phyloP scores from a whole-genome alignment of 2,329 filamentous ascomycete genomes.

The Hypoxylon sp. region DNA sequence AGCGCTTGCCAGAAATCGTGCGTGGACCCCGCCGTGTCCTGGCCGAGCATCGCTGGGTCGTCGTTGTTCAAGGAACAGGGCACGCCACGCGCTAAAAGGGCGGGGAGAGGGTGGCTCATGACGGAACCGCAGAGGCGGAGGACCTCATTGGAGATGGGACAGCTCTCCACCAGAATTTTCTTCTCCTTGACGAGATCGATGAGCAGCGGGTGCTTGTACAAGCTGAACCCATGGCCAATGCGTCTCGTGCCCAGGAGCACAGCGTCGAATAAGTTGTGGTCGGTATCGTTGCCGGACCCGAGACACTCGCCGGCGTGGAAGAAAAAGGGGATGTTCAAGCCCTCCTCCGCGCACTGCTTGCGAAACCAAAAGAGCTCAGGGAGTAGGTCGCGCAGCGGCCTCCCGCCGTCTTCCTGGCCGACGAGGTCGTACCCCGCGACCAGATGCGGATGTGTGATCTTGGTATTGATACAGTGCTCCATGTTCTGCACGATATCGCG shows the following conservation, averaged over 20 bases:
- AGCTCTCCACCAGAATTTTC: conserved; percentile 88
- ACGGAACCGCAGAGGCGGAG: conserved; percentile 82
- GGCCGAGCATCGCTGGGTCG: conserved; percentile 88
- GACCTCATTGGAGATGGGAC: conserved; percentile 91
- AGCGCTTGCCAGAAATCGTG: conserved; percentile 96
- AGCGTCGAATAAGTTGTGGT: conserved; percentile 88
- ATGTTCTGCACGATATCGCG: conserved; percentile 80
- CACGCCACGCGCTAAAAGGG: conserved; percentile 86
- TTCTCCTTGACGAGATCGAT: conserved; percentile 90
- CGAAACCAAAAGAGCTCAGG: conserved; percentile 95
- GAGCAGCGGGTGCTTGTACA: conserved; percentile 92
- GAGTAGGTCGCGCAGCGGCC: conserved; percentile 79
- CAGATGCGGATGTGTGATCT: conserved; percentile 81
- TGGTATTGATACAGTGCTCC: conserved; percentile 87
- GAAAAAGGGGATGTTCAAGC: conserved; percentile 90
- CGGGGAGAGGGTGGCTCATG: conserved; percentile 83
- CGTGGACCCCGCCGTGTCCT: conserved; percentile 83
- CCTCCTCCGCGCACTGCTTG: conserved; percentile 82
- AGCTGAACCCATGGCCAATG: conserved; percentile 88
- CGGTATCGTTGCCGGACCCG: conserved; percentile 80
- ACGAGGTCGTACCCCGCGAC: conserved; percentile 92
- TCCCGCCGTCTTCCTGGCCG: conserved; percentile 85
- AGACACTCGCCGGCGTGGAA: conserved; percentile 94
- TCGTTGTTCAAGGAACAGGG: conserved; percentile 89
- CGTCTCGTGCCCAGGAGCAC: conserved; percentile 87